These are phyloP conservation scores for Zygosaccharomyces siamensis DNA, from an alignment of 805 yeast species.

Conservation along the genomic window DNA sequence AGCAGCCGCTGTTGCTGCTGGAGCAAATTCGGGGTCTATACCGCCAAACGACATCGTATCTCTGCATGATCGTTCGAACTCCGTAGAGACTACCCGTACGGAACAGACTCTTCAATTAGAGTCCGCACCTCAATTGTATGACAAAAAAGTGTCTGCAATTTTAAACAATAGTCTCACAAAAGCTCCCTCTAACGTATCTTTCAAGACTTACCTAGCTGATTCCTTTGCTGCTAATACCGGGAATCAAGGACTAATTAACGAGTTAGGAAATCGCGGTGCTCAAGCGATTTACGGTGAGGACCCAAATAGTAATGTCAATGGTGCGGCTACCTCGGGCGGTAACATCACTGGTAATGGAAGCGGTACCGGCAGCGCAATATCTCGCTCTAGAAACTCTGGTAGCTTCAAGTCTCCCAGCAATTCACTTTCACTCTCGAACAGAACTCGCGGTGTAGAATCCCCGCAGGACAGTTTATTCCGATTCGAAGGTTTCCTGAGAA, in stretches of 20 bases:
- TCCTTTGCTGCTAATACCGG: conserved; percentile 42
- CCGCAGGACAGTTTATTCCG: conserved; percentile 41
- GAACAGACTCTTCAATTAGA: conserved; percentile 51
- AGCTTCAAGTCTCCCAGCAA: conserved; percentile 15
- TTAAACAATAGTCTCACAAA: conserved; percentile 68
- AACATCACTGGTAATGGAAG: not conserved
- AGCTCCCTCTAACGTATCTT: conserved; percentile 70
- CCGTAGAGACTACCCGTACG: conserved; percentile 58
- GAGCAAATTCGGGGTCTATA: conserved; percentile 7
- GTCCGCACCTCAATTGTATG: conserved; percentile 73
- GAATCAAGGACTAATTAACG: conserved; percentile 13
- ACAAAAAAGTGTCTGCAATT: conserved; percentile 72
- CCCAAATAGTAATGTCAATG: not conserved
- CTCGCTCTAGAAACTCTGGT: conserved; percentile 16
- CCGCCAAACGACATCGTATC: conserved; percentile 19
- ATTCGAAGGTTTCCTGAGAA: conserved; percentile 41
- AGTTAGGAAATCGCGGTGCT: conserved; percentile 6
- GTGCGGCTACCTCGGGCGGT: not conserved
- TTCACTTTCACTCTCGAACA: conserved; percentile 22
- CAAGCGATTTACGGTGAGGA: conserved; percentile 13
- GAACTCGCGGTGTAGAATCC: conserved; percentile 20
- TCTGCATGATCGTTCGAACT: conserved; percentile 39
- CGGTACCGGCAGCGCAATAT: conserved; percentile 7
- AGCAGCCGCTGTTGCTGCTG: conserved; percentile 5
- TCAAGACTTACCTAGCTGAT: conserved; percentile 71